Conservation (phyloP, 148 eudicot genomes). For the Rhododendron griersonianum region DNA sequence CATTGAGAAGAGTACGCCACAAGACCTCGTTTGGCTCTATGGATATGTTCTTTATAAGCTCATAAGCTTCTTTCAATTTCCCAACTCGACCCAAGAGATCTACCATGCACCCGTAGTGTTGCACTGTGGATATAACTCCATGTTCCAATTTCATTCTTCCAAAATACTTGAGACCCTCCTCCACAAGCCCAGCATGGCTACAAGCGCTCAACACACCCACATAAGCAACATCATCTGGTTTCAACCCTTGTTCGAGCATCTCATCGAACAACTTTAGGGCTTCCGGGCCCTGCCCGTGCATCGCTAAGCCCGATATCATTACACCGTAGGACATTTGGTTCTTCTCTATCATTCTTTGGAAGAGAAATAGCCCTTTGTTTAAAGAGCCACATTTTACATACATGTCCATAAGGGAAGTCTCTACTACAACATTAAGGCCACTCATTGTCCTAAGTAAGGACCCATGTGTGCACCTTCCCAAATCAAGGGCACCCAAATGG, state of each 20-base stretch:
- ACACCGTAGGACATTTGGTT: slow-evolving; percentile 40
- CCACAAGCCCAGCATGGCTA: slow-evolving; percentile 38
- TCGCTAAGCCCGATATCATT: slow-evolving; percentile 48
- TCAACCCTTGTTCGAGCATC: slow-evolving; percentile 38
- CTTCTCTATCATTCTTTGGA: slow-evolving; percentile 34
- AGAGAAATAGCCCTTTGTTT: slow-evolving; percentile 33
- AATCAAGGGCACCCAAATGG: slow-evolving; percentile 44
- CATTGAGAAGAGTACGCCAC: slow-evolving; percentile 45
- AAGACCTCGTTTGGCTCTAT: slow-evolving; percentile 40
- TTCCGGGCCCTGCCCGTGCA: slow-evolving; percentile 33
- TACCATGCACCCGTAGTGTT: slow-evolving; percentile 49
- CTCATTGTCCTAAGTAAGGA: slow-evolving; percentile 38
- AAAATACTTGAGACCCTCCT: slow-evolving; percentile 34
- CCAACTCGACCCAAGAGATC: slow-evolving; percentile 51
- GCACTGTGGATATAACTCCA: slow-evolving; percentile 31
- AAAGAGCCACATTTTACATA: slow-evolving; percentile 46
- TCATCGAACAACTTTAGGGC: slow-evolving; percentile 35
- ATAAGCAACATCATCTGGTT: slow-evolving; percentile 43
- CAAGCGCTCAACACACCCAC: slow-evolving; percentile 49
- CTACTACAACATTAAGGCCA: slow-evolving; percentile 43
- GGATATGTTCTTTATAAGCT: slow-evolving; percentile 32
- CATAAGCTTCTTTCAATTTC: slow-evolving; percentile 35
- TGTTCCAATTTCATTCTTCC: slow-evolving; percentile 35
- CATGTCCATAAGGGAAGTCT: slow-evolving; percentile 59
- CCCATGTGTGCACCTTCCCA: slow-evolving; percentile 46